Evolutionary conservation across 352 stramenopile genomes (phyloP), one percentile per base, ranked within the genome.

Genomic region (Globisporangium takayamanum): DNA sequence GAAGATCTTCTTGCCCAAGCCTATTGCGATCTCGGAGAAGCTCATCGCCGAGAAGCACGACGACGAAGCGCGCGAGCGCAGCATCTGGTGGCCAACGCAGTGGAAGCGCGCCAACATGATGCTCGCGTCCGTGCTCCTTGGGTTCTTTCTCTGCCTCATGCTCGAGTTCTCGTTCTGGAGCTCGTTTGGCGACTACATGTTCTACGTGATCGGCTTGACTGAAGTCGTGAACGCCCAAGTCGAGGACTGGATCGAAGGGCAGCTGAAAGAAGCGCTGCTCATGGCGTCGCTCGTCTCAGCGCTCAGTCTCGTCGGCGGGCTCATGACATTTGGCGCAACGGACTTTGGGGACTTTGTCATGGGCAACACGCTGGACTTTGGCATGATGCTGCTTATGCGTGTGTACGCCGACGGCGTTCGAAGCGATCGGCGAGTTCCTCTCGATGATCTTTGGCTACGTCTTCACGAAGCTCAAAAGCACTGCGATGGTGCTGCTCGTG

Each of bases 261-360:
- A 96, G 51, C 60, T 99, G 1, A 89, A 92, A 52, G 96, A 99
- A 63, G 67, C 76, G 12, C 73, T 99, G 33, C 68, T 99, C 28
- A 88, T 93, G 69, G 79, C 80, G 1, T 95, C 96, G 28, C 69
- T 98, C 1, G 80, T 95, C 39, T 96, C 91, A 6, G 79, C 88
- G 10, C 72, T 98, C 42, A 95, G 68, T 46, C 70, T 99, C 25
- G 86, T 98, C 1, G 81, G 93, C 55, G 87, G 81, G 6, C 82
- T 98, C 22, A 96, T 98, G 64, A 98, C 92, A 1, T 97, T 99
- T 62, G 95, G 89, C 8, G 92, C 96, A 10, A 89, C 92, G 50
- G 92, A 99, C 66, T 99, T 99, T 69, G 72, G 95, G 28, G 96
- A 98, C 70, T 99, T 99, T 66, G 80, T 99, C 16, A 75, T 98